These are phyloP conservation scores for Candida odintsovae DNA, from an alignment of 805 yeast genomes.

Conservation along the genomic window DNA sequence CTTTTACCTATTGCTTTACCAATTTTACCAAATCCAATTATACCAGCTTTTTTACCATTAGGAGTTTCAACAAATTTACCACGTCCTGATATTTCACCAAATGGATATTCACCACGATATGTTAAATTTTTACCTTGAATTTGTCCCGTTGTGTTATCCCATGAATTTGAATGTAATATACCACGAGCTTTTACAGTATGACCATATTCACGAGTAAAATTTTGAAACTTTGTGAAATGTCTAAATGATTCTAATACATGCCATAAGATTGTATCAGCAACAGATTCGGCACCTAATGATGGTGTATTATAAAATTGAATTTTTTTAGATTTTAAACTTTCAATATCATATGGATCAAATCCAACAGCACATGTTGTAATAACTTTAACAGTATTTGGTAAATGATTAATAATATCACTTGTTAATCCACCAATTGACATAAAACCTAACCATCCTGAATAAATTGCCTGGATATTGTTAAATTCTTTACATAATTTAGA, in stretches of 20 bases:
- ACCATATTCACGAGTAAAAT: slow-evolving; percentile 25
- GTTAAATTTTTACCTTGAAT: slow-evolving; percentile 2
- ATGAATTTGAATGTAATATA: slow-evolving; percentile 27
- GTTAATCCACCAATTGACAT: slow-evolving; percentile 44
- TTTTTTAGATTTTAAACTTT: slow-evolving; percentile 31
- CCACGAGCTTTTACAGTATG: slow-evolving; percentile 38
- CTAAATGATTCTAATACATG: slow-evolving; percentile 51
- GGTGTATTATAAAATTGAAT: slow-evolving; percentile 44
- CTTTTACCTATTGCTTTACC: slow-evolving; percentile 50
- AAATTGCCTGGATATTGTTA: slow-evolving; percentile 42
- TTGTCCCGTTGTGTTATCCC: slow-evolving; percentile 4
- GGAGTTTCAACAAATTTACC: slow-evolving; percentile 29
- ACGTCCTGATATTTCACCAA: slow-evolving; percentile 35
- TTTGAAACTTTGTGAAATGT: slow-evolving; percentile 36
- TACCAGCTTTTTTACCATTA: slow-evolving; percentile 42
- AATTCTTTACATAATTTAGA: slow-evolving; percentile 31
- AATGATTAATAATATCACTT: slow-evolving; percentile 33
- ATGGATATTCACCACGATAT: slow-evolving; percentile 26
- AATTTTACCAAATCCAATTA: slow-evolving; percentile 58
- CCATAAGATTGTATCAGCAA: slow-evolving; percentile 59
- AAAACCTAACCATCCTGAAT: slow-evolving; percentile 57
- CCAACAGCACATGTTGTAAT: slow-evolving; percentile 56
- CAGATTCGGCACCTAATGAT: slow-evolving; percentile 48
- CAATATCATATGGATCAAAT: slow-evolving; percentile 43
- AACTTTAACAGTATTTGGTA: slow-evolving; percentile 42